Conservation (phyloP, 2,329 filamentous ascomycete species). For the Beauveria caledonica region DNA sequence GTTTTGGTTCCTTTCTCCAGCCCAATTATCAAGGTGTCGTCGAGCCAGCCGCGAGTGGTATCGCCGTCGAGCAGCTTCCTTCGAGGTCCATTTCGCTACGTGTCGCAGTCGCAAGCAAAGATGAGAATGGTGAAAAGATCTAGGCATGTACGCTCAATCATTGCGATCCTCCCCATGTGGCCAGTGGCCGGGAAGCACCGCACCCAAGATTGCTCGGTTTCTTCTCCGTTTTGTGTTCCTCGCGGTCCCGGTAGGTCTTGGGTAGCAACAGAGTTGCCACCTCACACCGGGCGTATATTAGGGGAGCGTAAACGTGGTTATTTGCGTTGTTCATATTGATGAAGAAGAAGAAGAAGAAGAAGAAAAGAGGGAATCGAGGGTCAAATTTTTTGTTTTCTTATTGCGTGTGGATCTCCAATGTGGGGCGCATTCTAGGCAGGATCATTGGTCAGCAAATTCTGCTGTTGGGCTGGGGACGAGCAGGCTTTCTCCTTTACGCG, state of each 20-base stretch:
- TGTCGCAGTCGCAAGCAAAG: neutral
- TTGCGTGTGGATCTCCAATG: slow-evolving; percentile 1
- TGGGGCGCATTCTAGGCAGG: neutral
- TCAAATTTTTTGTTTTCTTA: slow-evolving; percentile 4
- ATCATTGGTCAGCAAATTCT: neutral
- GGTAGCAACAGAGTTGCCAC: slow-evolving; percentile 32
- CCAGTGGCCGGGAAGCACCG: slow-evolving; percentile 42
- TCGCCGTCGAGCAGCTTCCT: neutral
- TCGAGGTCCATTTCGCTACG: neutral
- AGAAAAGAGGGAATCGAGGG: slow-evolving; percentile 14
- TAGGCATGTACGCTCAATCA: slow-evolving; percentile 48
- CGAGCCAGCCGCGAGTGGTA: neutral
- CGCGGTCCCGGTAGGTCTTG: slow-evolving; percentile 38
- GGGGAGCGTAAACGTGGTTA: slow-evolving; percentile 34
- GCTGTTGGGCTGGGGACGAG: neutral
- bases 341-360: slow-evolving; percentile 20
- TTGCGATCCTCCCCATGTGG: slow-evolving; percentile 47
- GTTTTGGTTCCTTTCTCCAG: no score
- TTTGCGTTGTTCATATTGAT: slow-evolving; percentile 40
- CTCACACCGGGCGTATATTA: slow-evolving; percentile 34
- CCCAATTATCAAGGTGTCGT: neutral
- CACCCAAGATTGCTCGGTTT: slow-evolving; percentile 52
- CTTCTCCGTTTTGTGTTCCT: slow-evolving; percentile 45
- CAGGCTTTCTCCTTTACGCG: no score
- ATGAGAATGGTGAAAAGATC: neutral